Evolutionary conservation across 2,329 filamentous ascomycete genomes (phyloP), one percentile per base, ranked within the genome.

Genomic region (Clarireedia paspali): DNA sequence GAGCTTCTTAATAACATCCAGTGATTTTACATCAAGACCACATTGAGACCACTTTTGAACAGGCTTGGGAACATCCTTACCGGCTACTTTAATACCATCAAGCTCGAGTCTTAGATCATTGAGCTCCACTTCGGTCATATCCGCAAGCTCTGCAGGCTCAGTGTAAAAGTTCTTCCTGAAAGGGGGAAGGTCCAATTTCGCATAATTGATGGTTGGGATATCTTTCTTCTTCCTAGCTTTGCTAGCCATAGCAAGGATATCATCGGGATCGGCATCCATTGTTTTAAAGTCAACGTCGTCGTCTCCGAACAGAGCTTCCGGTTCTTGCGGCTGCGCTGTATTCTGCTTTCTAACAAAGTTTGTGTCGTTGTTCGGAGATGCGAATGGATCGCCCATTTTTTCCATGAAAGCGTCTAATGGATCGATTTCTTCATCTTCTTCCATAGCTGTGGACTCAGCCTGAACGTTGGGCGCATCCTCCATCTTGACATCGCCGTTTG

Each of bases 1-100:
- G 39, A 96, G 75, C 53, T 81, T 82, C 40, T 85, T 82, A 60
- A 99, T 85, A 39, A 96, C 87, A 66, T 96, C 90, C 55, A 96
- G 75, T 6, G 90, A 91, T 66, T 91, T 89, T 30, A 89, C 83
- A 15, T 91, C 90, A 50, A 96, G 79, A 47, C 94, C 94, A 69
- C 91, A 96, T 67, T 97, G 92, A 0, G 92, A 91, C 89, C 91
- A 99, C 71, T 95, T 96, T 66, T 90, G 87, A 9, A 99, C 91
- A 4, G 94, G 94, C 66, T 91, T 95, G 1, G 94, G 94, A 4
- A 95, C 85, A 65, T 96, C 83, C 62, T 90, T 84, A 59, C 91
- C 91, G 58, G 87, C 84, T 44, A 97, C 89, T 70, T 96, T 96
- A 73, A 99, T 97, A 48, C 91, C 92, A 69, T 97, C 94, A 30